These are phyloP conservation scores for Ampelocalamus luodianensis DNA, from an alignment of 176 grass and related monocot genomes.

Conservation along the genomic window DNA sequence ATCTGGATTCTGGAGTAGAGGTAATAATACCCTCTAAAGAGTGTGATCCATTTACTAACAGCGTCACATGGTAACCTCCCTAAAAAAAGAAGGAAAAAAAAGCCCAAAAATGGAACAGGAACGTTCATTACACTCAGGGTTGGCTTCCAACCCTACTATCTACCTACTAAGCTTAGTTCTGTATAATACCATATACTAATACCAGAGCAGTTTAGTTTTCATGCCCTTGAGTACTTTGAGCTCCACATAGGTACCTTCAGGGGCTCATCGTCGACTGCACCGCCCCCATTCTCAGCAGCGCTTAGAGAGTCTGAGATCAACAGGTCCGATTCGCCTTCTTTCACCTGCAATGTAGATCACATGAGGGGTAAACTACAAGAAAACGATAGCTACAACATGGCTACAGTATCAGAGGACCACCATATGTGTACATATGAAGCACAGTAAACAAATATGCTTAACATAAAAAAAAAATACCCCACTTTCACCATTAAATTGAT, in stretches of 20 bases:
- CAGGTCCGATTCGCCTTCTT: slow-evolving; percentile 74
- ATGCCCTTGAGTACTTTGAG: slow-evolving; percentile 66
- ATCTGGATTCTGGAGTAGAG: slow-evolving; percentile 51
- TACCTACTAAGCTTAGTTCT: slow-evolving; percentile 52
- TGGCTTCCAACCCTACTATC: slow-evolving; percentile 61
- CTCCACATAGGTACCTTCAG: slow-evolving; percentile 81
- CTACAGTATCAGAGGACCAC: background rate
- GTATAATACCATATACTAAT: slow-evolving; percentile 39
- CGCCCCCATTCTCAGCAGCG: slow-evolving; percentile 60
- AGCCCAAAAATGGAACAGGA: slow-evolving; percentile 53
- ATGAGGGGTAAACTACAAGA: background rate
- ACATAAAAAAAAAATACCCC: background rate
- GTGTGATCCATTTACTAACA: slow-evolving; percentile 63
- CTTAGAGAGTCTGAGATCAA: slow-evolving; percentile 71
- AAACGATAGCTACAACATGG: background rate
- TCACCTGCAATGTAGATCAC: slow-evolving; percentile 47
- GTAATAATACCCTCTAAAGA: slow-evolving; percentile 38
- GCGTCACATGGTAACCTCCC: slow-evolving; percentile 40
- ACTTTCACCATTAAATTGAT: background rate
- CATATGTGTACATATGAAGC: background rate
- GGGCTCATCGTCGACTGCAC: slow-evolving; percentile 52
- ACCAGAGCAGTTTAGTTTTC: slow-evolving; percentile 29
- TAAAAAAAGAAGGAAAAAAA: background rate
- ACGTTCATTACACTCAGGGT: slow-evolving; percentile 54
- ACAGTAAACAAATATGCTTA: background rate